Percentiles rank a stretch among this genome's conserved stretches.
Conservation (phyloP, 495 filamentous ascomycete genomes). For the Aspergillus bertholletiae region DNA sequence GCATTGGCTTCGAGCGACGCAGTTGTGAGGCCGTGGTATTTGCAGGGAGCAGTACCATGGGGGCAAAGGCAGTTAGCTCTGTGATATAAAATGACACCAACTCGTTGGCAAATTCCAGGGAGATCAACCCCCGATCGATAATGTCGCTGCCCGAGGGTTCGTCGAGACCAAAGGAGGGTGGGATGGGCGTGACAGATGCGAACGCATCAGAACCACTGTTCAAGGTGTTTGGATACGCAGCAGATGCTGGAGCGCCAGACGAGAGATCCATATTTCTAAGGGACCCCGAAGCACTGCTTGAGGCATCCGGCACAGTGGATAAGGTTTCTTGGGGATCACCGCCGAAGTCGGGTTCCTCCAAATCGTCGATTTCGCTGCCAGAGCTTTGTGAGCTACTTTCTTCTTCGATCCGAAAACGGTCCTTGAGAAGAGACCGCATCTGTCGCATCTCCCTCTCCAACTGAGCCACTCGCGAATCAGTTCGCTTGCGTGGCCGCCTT, state of each 20-base stretch:
- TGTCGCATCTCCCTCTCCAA: constrained; percentile 85
- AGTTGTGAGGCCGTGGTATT: constrained; percentile 37
- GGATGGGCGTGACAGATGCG: constrained; percentile 16
- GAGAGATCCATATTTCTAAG: constrained; percentile 25
- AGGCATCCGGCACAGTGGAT: constrained; percentile 18
- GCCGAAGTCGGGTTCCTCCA: constrained; percentile 19
- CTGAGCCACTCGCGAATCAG: constrained; percentile 80
- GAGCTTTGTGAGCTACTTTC: constrained; percentile 30
- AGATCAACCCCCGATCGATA: constrained; percentile 45
- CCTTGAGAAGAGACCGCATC: constrained; percentile 44
- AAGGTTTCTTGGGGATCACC: constrained; percentile 6
- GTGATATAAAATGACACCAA: constrained; percentile 41
- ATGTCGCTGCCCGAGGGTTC: constrained; percentile 29
- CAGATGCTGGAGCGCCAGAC: constrained; percentile 19
- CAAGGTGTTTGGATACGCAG: constrained; percentile 13
- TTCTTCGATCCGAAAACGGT: constrained; percentile 29
- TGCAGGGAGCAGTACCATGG: constrained; percentile 36
- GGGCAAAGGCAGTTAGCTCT: constrained; percentile 40
- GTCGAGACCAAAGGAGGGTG: constrained; percentile 15
- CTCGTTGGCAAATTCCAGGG: constrained; percentile 39
- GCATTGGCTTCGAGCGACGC: constrained; percentile 41
- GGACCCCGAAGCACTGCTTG: constrained; percentile 21
- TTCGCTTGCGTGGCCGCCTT: constrained; percentile 77
- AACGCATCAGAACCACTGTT: constrained; percentile 13
- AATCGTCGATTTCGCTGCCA: constrained; percentile 26